These are phyloP conservation scores for Luffa acutangula DNA, from an alignment of 306 rosid species.

Conservation along the genomic window DNA sequence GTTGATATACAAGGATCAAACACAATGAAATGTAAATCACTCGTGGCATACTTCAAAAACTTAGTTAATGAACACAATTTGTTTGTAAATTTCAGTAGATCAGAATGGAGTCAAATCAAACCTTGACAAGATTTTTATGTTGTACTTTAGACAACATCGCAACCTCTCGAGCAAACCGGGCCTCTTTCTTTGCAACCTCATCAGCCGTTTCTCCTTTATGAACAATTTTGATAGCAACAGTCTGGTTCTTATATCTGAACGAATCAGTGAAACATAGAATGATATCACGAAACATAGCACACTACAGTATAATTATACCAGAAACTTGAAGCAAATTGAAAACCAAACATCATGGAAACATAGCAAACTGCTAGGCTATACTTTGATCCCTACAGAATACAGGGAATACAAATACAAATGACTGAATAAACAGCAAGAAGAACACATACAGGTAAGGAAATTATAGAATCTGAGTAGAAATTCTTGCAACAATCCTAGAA, in stretches of 20 bases:
- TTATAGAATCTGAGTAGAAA: background rate
- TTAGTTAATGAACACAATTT: conserved; percentile 14
- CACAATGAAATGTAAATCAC: conserved; percentile 3
- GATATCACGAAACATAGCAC: conserved; percentile 2
- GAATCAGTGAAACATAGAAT: conserved; percentile 16
- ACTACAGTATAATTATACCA: background rate
- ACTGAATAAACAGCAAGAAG: background rate
- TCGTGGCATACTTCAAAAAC: background rate
- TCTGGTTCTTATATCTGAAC: conserved; percentile 70
- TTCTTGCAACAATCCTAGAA: background rate
- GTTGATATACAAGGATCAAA: conserved; percentile 26
- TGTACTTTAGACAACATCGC: conserved; percentile 86
- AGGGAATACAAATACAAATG: background rate
- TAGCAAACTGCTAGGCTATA: background rate
- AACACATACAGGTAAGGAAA: background rate
- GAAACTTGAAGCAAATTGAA: conserved; percentile 10
- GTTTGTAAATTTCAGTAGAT: background rate
- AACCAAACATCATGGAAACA: conserved; percentile 5
- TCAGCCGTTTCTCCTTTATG: conserved; percentile 73
- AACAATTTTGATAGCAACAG: conserved; percentile 77
- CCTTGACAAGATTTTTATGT: conserved; percentile 90
- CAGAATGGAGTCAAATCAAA: conserved; percentile 23
- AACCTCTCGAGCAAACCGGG: conserved; percentile 81
- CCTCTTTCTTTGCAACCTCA: conserved; percentile 64
- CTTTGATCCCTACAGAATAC: background rate